A percentile compares a stretch with the other conserved stretches of the same genome.
Evolutionary conservation across 1,139 yeast genomes (phyloP).

Genomic region (Pneumocystis canis): DNA sequence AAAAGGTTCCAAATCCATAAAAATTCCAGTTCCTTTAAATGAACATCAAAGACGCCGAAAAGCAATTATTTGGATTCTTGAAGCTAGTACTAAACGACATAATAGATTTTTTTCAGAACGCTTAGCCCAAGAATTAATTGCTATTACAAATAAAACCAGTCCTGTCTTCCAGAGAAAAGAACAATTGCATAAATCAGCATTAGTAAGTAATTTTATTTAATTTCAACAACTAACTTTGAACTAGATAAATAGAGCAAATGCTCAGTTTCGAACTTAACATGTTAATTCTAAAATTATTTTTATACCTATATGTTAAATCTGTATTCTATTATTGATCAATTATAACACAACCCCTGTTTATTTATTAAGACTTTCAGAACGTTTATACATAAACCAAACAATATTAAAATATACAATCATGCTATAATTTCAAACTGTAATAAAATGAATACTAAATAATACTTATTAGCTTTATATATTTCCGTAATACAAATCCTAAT

Average conservation of each 20-base stretch:
- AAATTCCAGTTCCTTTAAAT: slow-evolving; percentile 71
- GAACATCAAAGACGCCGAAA: slow-evolving; percentile 71
- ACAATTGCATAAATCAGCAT: slow-evolving; percentile 9
- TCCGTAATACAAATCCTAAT: not conserved
- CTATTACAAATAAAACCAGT: slow-evolving; percentile 11
- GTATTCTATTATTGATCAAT: not conserved
- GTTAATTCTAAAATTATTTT: not conserved
- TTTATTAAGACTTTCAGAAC: not conserved
- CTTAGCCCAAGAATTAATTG: slow-evolving; percentile 12
- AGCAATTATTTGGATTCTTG: slow-evolving; percentile 33
- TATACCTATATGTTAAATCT: not conserved
- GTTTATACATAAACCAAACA: not conserved
- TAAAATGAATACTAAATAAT: not conserved
- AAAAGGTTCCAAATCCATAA: slow-evolving; percentile 19
- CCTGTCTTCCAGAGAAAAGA: slow-evolving; percentile 8
- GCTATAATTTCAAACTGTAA: not conserved
- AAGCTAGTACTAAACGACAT: slow-evolving; percentile 5
- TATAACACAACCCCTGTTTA: not conserved
- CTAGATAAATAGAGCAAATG: slow-evolving; percentile 4
- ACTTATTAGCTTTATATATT: not conserved
- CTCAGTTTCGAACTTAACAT: not conserved
- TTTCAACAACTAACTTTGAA: slow-evolving; percentile 5
- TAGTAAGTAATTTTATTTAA: slow-evolving; percentile 6
- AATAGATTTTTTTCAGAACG: slow-evolving; percentile 1
- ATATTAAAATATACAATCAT: not conserved